Base-by-base conservation (phyloP, 768 basidiomycete species). In the Lyophyllum decastes region DNA sequence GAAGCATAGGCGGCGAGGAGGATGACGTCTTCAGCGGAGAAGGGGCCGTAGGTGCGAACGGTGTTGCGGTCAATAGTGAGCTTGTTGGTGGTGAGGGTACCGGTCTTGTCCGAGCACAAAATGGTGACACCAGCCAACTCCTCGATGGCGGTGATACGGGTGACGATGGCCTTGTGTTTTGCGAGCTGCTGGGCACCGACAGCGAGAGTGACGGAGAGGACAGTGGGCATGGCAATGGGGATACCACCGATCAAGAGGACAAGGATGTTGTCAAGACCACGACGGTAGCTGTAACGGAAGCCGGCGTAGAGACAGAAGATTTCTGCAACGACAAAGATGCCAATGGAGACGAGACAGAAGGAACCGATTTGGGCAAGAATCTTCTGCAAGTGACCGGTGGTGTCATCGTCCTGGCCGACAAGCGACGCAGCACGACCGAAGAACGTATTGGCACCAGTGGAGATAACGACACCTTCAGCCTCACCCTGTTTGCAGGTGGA, bases 231-330 rank as follows among this genome's bases (percentile, higher is more conserved):
- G 72, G 96, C 96, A 76, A 98, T 98, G 68, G 96, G 96, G 70
- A 98, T 98, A 81, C 96, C 96, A 82, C 96, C 96, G 76, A 98
- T 98, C 85, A 98, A 84, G 73, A 98, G 92, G 63, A 98, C 96
- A 33, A 98, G 86, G 77, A 98, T 95, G 82, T 95, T 91, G 84
- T 98, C 87, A 66, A 98, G 89, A 79, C 95, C 96, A 59, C 88
- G 88, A 67, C 96, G 92, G 80, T 98, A 98, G 50, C 68, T 74
- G 82, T 92, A 98, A 57, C 78, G 82, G 90, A 94, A 98, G 41
- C 87, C 90, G 49, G 95, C 89, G 74, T 98, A 98, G 58, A 98
- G 84, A 61, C 92, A 87, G 72, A 97, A 80, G 63, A 98, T 97
- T 74, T 98, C 95, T 12, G 94, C 90, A 56, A 98, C 46, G 67